phyloP scores from a whole-genome alignment of 2,329 filamentous ascomycete species.

The Neonectria coccinea region DNA sequence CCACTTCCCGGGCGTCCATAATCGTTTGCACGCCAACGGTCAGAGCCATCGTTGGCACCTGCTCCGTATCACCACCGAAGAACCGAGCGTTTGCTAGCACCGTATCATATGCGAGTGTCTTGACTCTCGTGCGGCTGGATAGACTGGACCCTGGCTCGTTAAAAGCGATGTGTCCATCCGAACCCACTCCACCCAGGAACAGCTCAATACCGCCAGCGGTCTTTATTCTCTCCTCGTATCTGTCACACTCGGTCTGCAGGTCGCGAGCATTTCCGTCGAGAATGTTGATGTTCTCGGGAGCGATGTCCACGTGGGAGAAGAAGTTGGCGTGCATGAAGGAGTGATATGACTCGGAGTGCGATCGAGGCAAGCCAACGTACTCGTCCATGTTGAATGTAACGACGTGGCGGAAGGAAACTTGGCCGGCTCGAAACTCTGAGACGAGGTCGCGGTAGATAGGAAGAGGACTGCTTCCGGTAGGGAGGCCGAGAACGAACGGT shows the following conservation, averaged over 20 bases:
- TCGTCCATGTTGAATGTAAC: conserved; percentile 87
- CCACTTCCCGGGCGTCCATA: conserved; percentile 65
- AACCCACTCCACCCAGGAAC: conserved; percentile 81
- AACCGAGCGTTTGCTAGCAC: conserved; percentile 81
- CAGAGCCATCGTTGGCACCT: conserved; percentile 40
- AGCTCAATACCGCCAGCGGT: conserved; percentile 78
- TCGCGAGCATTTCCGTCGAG: conserved; percentile 78
- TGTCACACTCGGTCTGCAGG: conserved; percentile 76
- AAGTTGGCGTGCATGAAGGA: conserved; percentile 87
- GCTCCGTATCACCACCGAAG: conserved; percentile 35
- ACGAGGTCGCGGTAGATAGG: conserved; percentile 51
- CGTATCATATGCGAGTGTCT: conserved; percentile 83
- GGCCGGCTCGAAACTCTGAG: not conserved
- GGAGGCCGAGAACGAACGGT: conserved; percentile 41
- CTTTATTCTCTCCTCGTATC: conserved; percentile 78
- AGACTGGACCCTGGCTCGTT: conserved; percentile 83
- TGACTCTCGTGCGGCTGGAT: conserved; percentile 77
- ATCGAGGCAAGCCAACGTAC: conserved; percentile 78
- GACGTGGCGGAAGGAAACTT: conserved; percentile 63
- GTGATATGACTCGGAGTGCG: conserved; percentile 83
- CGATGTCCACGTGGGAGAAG: conserved; percentile 79
- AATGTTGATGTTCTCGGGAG: conserved; percentile 77
- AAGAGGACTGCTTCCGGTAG: conserved; percentile 40
- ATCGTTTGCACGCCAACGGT: conserved; percentile 54
- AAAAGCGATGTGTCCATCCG: conserved; percentile 84